These are phyloP conservation scores for Lagenaria siceraria DNA, from an alignment of 306 rosid genomes.

Conservation along the genomic window DNA sequence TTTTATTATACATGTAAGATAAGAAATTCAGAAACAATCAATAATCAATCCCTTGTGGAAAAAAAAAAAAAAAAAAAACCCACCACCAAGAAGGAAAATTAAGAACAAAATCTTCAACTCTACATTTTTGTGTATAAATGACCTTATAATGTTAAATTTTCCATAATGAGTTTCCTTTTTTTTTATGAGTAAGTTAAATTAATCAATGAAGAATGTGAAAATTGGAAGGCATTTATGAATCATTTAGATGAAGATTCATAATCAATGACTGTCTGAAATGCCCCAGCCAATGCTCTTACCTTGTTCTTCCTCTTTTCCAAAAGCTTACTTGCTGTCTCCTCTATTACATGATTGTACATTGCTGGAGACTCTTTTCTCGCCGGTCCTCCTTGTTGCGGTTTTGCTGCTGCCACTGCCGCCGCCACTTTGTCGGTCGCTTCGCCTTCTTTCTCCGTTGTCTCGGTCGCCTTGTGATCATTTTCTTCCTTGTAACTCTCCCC, in stretches of 20 bases:
- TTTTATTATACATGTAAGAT: background rate
- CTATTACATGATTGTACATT: slow-evolving; percentile 57
- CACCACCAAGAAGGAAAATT: background rate
- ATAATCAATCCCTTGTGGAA: background rate
- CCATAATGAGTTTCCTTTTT: background rate
- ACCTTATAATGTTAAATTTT: background rate
- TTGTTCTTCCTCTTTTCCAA: slow-evolving; percentile 56
- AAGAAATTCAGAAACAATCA: background rate
- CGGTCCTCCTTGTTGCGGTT: slow-evolving; percentile 11
- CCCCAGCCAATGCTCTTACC: slow-evolving; percentile 84
- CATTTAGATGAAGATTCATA: slow-evolving; percentile 48
- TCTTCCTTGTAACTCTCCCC: slow-evolving; percentile 10
- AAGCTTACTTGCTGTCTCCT: slow-evolving; percentile 45
- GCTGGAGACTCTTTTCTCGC: slow-evolving; percentile 37
- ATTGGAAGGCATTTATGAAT: background rate
- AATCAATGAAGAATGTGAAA: background rate
- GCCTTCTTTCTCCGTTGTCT: background rate
- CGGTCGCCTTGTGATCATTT: slow-evolving; percentile 1
- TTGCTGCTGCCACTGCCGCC: background rate
- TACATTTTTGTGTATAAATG: background rate
- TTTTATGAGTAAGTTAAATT: background rate
- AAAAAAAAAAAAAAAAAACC: background rate
- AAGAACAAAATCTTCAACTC: slow-evolving; percentile 2
- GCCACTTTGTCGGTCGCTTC: background rate
- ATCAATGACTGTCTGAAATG: slow-evolving; percentile 84